Conservation (phyloP, 805 yeast species). For the Candida parachauliodes region DNA sequence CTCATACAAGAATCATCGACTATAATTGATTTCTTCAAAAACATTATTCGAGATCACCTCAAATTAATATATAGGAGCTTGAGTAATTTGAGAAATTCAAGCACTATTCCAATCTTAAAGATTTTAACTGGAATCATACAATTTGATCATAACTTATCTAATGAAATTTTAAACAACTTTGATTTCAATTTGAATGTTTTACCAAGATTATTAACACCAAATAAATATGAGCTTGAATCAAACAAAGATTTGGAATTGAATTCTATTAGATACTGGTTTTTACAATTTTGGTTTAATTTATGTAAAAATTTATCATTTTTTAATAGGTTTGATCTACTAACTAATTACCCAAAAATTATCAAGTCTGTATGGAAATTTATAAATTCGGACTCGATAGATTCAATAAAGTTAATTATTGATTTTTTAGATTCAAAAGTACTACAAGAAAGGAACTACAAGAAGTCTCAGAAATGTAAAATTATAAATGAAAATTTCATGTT, state of each 20-base stretch:
- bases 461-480: slow-evolving; percentile 67
- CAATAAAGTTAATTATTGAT: slow-evolving; percentile 38
- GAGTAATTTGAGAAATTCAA: slow-evolving; percentile 52
- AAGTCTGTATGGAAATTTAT: slow-evolving; percentile 66
- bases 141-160: slow-evolving; percentile 48
- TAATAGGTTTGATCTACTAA: slow-evolving; percentile 61
- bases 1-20: slow-evolving; percentile 12
- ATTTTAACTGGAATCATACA: slow-evolving; percentile 51
- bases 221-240: slow-evolving; percentile 42
- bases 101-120: slow-evolving; percentile 58
- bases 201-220: slow-evolving; percentile 58
- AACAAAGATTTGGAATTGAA: slow-evolving; percentile 24
- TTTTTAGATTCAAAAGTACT: slow-evolving; percentile 52
- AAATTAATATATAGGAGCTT: slow-evolving; percentile 69
- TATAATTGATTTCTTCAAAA: slow-evolving; percentile 41
- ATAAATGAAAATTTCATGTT: slow-evolving; percentile 73
- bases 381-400: slow-evolving; percentile 47
- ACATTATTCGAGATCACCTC: slow-evolving; percentile 51
- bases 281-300: slow-evolving; percentile 58
- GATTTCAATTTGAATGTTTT: slow-evolving; percentile 63
- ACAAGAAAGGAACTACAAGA: slow-evolving; percentile 57
- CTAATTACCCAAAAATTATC: slow-evolving; percentile 51
- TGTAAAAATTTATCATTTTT: slow-evolving; percentile 47
- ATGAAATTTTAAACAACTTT: slow-evolving; percentile 59
- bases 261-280: slow-evolving; percentile 56